A percentile compares a stretch with the other conserved stretches of the same genome.
Conservation (phyloP, 805 yeast species). For the Metschnikowia peoriensis region DNA sequence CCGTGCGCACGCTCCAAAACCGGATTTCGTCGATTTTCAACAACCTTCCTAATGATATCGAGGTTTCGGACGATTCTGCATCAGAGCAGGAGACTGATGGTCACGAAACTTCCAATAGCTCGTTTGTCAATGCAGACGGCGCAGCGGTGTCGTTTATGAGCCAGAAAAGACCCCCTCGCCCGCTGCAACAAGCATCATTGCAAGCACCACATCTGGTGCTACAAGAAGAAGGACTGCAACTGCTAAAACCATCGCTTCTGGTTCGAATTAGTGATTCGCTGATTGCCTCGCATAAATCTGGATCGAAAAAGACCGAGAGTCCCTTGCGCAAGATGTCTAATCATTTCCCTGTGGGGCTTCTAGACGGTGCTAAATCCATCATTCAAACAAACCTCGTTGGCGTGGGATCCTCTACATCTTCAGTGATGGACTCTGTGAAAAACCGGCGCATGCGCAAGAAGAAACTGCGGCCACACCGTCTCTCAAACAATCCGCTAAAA, state of each 20-base stretch:
- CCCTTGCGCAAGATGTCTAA: slow-evolving; percentile 28
- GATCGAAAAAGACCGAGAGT: neutral
- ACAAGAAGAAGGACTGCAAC: neutral
- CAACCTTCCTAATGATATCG: slow-evolving; percentile 47
- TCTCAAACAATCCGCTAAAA: slow-evolving; percentile 43
- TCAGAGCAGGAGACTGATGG: slow-evolving; percentile 38
- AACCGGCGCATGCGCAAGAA: slow-evolving; percentile 20
- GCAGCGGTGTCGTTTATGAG: slow-evolving; percentile 1
- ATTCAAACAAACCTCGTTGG: slow-evolving; percentile 28
- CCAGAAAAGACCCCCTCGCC: neutral
- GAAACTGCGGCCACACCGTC: slow-evolving; percentile 28
- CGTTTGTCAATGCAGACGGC: neutral
- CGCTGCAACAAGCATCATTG: neutral
- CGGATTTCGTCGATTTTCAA: slow-evolving; percentile 40
- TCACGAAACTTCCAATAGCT: neutral
- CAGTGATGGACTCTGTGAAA: slow-evolving; percentile 21
- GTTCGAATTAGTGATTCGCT: neutral
- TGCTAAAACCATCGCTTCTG: neutral
- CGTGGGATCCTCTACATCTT: slow-evolving; percentile 32
- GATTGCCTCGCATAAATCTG: neutral
- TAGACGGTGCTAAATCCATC: slow-evolving; percentile 40
- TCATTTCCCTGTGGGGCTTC: slow-evolving; percentile 31
- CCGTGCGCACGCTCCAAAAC: slow-evolving; percentile 25
- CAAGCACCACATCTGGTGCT: neutral
- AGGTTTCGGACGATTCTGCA: slow-evolving; percentile 46